phyloP scores from a whole-genome alignment of 108 stramenopile species.

The Tribonema minus region DNA sequence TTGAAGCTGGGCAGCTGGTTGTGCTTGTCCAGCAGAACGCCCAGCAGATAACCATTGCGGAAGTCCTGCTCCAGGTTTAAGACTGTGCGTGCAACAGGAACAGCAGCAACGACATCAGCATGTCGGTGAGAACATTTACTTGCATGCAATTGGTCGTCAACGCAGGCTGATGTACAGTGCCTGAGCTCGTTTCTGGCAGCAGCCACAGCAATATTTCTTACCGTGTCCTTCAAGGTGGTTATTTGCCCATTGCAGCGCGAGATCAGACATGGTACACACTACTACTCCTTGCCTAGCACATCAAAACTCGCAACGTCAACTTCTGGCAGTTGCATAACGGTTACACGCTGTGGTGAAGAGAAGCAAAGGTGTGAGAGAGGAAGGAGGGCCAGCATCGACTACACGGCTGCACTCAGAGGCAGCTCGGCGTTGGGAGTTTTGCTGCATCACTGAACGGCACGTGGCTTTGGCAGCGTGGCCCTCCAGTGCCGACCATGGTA shows the following conservation, averaged over 20 bases:
- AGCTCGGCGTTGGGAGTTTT: no score
- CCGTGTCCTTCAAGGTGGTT: not conserved
- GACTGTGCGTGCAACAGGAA: not conserved
- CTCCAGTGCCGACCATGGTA: no score
- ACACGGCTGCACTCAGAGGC: no score
- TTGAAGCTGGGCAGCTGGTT: conserved; percentile 38
- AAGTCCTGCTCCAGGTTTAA: conserved; percentile 46
- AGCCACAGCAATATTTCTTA: not conserved
- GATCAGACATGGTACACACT: not conserved
- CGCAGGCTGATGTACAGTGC: not conserved
- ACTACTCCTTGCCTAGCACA: not conserved
- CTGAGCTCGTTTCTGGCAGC: not conserved
- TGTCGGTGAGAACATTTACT: not conserved
- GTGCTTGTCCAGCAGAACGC: conserved; percentile 36
- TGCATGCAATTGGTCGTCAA: not conserved
- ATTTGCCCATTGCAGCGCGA: not conserved
- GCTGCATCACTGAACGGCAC: no score
- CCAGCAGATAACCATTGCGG: conserved; percentile 49
- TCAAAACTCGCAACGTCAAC: no score
- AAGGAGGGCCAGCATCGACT: no score
- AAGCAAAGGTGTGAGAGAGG: no score
- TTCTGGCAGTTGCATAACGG: no score
- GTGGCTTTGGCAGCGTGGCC: no score
- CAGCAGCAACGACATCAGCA: not conserved
- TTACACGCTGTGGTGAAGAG: no score